A percentile compares a stretch with the other conserved stretches of the same genome.
Conservation (phyloP, 2,329 filamentous ascomycete species). For the Pseudogymnoascus sp. region DNA sequence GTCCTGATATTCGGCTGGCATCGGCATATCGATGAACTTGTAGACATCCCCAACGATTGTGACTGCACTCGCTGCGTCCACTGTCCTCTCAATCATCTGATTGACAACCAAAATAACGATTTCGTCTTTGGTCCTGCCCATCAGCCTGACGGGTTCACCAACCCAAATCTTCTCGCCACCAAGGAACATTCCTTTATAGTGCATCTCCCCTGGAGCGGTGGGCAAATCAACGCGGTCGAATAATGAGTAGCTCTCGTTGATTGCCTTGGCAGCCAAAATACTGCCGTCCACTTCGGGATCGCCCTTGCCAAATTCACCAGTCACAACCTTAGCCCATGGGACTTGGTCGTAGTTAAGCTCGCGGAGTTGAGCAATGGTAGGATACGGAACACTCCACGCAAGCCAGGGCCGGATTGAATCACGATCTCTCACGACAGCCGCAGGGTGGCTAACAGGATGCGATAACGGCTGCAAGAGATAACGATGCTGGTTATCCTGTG, state of each 20-base stretch:
- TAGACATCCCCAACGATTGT: constrained; percentile 46
- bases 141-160: constrained; percentile 50
- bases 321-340: constrained; percentile 42
- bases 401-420: constrained; percentile 48
- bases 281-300: constrained; percentile 49
- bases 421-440: constrained; percentile 36
- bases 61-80: constrained; percentile 24
- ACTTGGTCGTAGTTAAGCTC: constrained; percentile 40
- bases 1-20: constrained; percentile 28
- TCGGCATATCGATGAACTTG: constrained; percentile 37
- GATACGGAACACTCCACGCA: constrained; percentile 49
- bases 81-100: constrained; percentile 29
- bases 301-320: constrained; percentile 35
- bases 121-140: constrained; percentile 33
- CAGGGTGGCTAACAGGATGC: constrained; percentile 35
- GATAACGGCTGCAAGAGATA: constrained; percentile 45
- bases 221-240: constrained; percentile 40
- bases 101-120: constrained; percentile 42
- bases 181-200: constrained; percentile 49
- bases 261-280: constrained; percentile 49
- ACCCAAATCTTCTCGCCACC: constrained; percentile 55
- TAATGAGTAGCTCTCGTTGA: constrained; percentile 49
- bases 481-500: constrained; percentile 28
- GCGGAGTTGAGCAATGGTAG: constrained; percentile 39
- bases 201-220: constrained; percentile 33